A percentile compares a stretch with the other conserved stretches of the same genome.
These are phyloP conservation scores for Russula abietina DNA, from an alignment of 768 basidiomycete species.

Conservation along the genomic window DNA sequence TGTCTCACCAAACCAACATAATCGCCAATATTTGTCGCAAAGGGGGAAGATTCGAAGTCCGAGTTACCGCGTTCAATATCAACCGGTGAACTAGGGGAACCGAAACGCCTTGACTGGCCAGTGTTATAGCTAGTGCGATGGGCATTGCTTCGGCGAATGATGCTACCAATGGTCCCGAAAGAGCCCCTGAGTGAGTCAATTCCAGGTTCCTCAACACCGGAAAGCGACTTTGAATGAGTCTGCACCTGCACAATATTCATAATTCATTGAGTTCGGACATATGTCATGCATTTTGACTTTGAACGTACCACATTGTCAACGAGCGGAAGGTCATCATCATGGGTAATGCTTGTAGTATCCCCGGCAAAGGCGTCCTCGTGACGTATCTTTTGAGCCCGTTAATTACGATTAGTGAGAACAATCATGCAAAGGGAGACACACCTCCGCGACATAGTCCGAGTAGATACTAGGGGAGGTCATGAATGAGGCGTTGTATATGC, in stretches of 20 bases:
- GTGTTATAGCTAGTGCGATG: slow-evolving; percentile 28
- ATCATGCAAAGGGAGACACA: not conserved
- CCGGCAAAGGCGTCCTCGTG: not conserved
- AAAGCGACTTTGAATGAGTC: too few relatives aligned
- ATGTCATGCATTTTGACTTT: too few relatives aligned
- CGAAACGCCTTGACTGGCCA: slow-evolving; percentile 16
- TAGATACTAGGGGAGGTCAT: too few relatives aligned
- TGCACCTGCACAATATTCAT: too few relatives aligned
- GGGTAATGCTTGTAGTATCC: too few relatives aligned
- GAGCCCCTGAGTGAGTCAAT: slow-evolving; percentile 88
- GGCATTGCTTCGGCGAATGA: slow-evolving; percentile 47
- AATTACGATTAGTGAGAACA: not conserved
- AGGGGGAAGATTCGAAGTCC: slow-evolving; percentile 30
- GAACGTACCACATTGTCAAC: too few relatives aligned
- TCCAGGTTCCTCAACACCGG: slow-evolving; percentile 94
- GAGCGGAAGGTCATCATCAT: too few relatives aligned
- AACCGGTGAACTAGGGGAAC: slow-evolving; percentile 18
- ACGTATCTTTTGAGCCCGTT: not conserved
- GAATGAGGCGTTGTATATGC: too few relatives aligned
- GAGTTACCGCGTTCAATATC: slow-evolving; percentile 48
- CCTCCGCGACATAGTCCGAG: too few relatives aligned
- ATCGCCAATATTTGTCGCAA: not conserved
- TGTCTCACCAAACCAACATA: slow-evolving; percentile 59
- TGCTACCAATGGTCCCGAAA: slow-evolving; percentile 86
- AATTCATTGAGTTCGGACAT: too few relatives aligned